Base-by-base conservation (phyloP, 306 rosid species). In the Lathyrus sativus region DNA sequence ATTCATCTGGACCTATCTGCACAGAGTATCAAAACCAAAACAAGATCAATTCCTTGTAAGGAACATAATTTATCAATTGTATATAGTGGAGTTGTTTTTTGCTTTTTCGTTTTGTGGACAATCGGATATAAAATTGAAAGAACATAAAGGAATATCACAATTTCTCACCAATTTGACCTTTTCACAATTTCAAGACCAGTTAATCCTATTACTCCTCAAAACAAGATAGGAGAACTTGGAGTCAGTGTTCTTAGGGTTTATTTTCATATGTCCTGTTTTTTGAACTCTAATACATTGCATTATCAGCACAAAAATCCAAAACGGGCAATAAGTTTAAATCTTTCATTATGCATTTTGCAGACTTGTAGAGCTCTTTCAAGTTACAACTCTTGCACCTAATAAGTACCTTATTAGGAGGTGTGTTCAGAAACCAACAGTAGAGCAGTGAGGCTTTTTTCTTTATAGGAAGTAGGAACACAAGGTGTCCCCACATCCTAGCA, bases 1-100 rank as follows among this genome's bases (percentile, higher is more conserved):
- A 87, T 65, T 89, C 98, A 14, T 90, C 98, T 3, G 88, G 85
- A 61, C 76, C 63, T 72, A 92, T 85, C 96, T 92, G 88, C 72
- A 75, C 48, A 74, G 66, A 12, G 60, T 74, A 62, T 50, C 31
- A 62, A 78, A 71, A 65, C 57, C 26, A 41, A 58, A 51, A 53
- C 17, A 31, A 13, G 51, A 65, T 60, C 49, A 62, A 56, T 53
- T 61, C 38, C 50, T 66, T 12, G 43, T 22, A 48, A 76, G 74
- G 26, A 66, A 65, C 44, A 67, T 39, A 58, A 56, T 63, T 72
- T 51, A 67, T 48, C 15, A 15, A 42, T 51, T 62, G 18, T 33
- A 63, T 58, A 45, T 59, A 46, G 28, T 12, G 2, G 14, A 56
- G 15, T 12, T 22, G 14, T 11, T 60, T 42, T 68, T 61, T 7